Evolutionary conservation across 495 filamentous ascomycete genomes (phyloP), one percentile per base, ranked within the genome.

Genomic region (Lophiotrema nucula): DNA sequence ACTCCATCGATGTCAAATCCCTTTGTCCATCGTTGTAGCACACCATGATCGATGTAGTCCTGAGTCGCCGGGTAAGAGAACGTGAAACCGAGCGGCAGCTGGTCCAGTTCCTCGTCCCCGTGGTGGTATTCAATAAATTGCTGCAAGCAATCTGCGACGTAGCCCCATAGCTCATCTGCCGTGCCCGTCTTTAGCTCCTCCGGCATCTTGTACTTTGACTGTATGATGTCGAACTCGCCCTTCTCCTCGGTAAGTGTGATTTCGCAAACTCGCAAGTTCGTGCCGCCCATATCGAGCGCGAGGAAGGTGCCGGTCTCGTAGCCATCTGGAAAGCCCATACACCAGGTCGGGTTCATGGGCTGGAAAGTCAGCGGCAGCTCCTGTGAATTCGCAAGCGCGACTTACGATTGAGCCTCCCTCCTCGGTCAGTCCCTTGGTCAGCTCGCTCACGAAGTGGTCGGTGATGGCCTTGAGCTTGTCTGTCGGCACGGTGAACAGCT

Each of bases 321-420:
- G 50, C 93, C 93, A 67, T 87, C 87, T 55, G 93, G 93, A 73
- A 88, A 95, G 53, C 83, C 85, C 85, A 97, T 91, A 53, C 93
- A 92, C 93, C 93, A 98, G 47, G 93, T 97, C 38, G 93, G 88
- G 74, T 97, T 97, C 93, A 98, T 98, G 57, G 93, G 93, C 91
- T 96, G 72, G 42, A 24, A 1, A 12, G 35, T 65, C 16, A 63
- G 55, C 27, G 21, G 3, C 21, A 12, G 2, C 10, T 58, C 45
- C 47, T 47, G 35, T 23, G 24, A 45, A 42, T 16, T 22, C 5
- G 44, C 55, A 52, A 16, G 1, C 5, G 2, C 21, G 49, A 77
- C 90, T 78, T 74, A 96, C 91, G 70, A 98, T 97, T 72, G 85
- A 92, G 47, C 90, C 92, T 45, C 93, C 93, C 72, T 95, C 87